Conservation (phyloP, 176 grass and related monocot species). For the Alloteropsis semialata region DNA sequence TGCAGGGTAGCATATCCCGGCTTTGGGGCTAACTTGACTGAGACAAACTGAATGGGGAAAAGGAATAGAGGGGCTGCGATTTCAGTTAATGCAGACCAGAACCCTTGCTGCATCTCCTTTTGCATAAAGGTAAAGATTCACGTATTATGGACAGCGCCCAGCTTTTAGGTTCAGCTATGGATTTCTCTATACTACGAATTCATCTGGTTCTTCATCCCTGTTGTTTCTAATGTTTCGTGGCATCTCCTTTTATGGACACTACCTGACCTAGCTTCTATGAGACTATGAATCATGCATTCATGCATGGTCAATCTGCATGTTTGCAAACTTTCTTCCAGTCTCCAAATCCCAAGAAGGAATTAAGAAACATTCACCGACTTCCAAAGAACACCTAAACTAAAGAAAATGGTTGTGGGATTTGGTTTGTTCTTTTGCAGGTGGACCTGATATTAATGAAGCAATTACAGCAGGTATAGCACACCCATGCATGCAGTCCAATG, state of each 20-base stretch:
- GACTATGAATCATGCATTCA: too few species aligned
- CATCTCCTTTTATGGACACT: conserved; percentile 5
- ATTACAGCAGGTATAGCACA: conserved; percentile 20
- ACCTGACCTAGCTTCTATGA: too few species aligned
- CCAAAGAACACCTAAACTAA: neutral
- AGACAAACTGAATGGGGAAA: conserved; percentile 21
- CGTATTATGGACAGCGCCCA: neutral
- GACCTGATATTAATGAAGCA: conserved; percentile 18
- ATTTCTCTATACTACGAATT: neutral
- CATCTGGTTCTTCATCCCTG: neutral
- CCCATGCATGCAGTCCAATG: conserved; percentile 12
- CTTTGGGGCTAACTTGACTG: conserved; percentile 22
- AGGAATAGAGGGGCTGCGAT: neutral
- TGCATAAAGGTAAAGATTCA: neutral
- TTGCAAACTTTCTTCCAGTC: neutral
- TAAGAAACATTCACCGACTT: conserved; percentile 27
- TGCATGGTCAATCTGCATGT: conserved; percentile 2
- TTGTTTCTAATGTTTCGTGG: conserved; percentile 3
- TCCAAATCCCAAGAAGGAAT: conserved; percentile 28
- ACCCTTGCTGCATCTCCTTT: conserved; percentile 21
- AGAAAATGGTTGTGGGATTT: conserved; percentile 17
- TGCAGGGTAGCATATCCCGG: neutral
- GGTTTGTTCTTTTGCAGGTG: conserved; percentile 25
- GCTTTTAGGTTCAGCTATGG: conserved; percentile 17
- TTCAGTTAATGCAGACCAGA: conserved; percentile 9